Evolutionary conservation across 768 basidiomycete genomes (phyloP), one percentile per base, ranked within the genome.

Genomic region (Phylloporus arenicola): DNA sequence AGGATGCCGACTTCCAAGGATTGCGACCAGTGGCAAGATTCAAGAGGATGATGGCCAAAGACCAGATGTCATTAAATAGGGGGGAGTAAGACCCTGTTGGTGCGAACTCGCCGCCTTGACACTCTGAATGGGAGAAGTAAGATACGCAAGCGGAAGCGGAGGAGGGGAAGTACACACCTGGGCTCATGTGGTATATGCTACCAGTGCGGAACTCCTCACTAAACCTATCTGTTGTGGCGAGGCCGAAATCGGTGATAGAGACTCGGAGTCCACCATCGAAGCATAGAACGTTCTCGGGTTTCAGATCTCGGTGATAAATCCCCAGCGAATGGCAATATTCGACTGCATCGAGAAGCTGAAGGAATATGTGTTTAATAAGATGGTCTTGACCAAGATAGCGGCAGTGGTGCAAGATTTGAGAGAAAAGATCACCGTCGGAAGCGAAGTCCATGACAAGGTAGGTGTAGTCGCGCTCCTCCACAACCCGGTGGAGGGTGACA

Each of bases 111-210:
- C 84, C 86, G 14, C 88, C 66, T 63, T 96, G 88, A 65, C 95
- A 96, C 68, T 97, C 92, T 97, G 56, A 53, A 56, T 9, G 38
- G 20, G 62, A 70, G 33, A 61, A 65, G 58, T 55, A 25, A 56
- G 55, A 24, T 45, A 53, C 35, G 45, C 45, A 30, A 51, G 55
- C 16, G 16, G 53, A 47, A 38, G 47, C 48, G 51, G 55, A 24
- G 16, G 24, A 40, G 45, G 41, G 24, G 47, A 38, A 41, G 42
- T 48, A 67, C 78, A 44, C 68, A 83, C 88, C 92, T 69, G 94
- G 94, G 62, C 91, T 93, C 88, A 98, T 94, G 70, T 96, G 95
- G 69, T 92, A 96, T n/a, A 93, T 82, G 60, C 90, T 93, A n/a
- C 94, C 94, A 31, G 93, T 96, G 45, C 90, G 82, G 69, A 93